Conservation (phyloP, 176 grass and related monocot species). For the Pontederia paniculata region DNA sequence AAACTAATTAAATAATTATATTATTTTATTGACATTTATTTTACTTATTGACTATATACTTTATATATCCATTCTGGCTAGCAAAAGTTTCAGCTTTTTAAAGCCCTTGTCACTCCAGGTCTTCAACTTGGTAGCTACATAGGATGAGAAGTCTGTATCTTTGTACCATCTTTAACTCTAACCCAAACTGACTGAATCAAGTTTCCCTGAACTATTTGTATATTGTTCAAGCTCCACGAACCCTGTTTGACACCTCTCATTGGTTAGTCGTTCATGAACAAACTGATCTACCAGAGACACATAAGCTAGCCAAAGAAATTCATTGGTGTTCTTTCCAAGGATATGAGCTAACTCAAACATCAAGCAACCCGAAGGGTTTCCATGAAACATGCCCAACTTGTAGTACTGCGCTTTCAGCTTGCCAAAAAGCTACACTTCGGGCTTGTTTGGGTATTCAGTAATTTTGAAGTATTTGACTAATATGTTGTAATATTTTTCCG, state of each 20-base stretch:
- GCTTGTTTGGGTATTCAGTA: too few relatives aligned
- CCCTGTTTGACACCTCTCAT: constrained; percentile 65
- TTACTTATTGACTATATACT: too few relatives aligned
- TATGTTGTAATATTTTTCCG: too few relatives aligned
- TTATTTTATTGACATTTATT: too few relatives aligned
- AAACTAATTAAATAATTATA: too few relatives aligned
- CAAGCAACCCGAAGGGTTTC: constrained; percentile 77
- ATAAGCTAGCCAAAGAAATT: constrained; percentile 79
- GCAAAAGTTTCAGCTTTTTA: constrained; percentile 83
- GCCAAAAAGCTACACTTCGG: constrained; percentile 43
- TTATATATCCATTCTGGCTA: constrained; percentile 84
- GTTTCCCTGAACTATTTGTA: constrained; percentile 62
- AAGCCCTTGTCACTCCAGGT: constrained; percentile 89
- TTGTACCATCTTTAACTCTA: constrained; percentile 78
- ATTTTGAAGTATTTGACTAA: too few relatives aligned
- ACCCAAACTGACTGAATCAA: constrained; percentile 41
- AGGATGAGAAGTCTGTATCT: constrained; percentile 77
- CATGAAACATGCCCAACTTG: constrained; percentile 68
- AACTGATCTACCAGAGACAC: constrained; percentile 82
- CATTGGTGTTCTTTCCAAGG: constrained; percentile 68
- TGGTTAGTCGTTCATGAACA: constrained; percentile 81
- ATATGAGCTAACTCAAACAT: constrained; percentile 77
- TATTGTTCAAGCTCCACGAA: constrained; percentile 92
- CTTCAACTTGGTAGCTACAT: constrained; percentile 73
- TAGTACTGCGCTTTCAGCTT: constrained; percentile 68